Evolutionary conservation across 2,329 filamentous ascomycete species (phyloP).

Genomic region (Teratosphaeria zuluensis): DNA sequence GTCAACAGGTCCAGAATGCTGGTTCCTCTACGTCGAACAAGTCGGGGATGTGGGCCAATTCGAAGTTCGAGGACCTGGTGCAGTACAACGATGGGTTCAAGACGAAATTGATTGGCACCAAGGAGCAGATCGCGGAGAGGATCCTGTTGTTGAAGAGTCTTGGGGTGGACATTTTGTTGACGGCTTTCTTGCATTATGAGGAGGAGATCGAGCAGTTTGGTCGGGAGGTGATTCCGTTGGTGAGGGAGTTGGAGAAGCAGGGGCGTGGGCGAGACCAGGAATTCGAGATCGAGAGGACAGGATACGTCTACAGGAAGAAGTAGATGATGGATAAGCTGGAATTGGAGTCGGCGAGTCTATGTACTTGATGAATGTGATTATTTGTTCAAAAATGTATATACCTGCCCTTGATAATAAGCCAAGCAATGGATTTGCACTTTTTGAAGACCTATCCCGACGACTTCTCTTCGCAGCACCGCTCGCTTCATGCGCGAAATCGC

Average conservation of each 20-base stretch:
- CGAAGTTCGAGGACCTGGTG: conserved; percentile 43
- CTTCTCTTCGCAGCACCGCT: too few relatives aligned
- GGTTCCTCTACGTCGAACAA: conserved; percentile 39
- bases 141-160: conserved; percentile 41
- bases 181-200: conserved; percentile 44
- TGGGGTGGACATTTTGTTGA: conserved; percentile 35
- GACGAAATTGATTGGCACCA: conserved; percentile 45
- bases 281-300: conserved; percentile 39
- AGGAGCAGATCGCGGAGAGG: conserved; percentile 42
- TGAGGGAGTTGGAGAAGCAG: conserved; percentile 38
- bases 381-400: background rate
- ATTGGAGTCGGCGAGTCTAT: background rate
- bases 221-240: conserved; percentile 37
- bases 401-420: background rate
- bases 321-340: background rate
- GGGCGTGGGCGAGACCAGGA: conserved; percentile 39
- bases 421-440: too few relatives aligned
- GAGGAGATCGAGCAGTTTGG: conserved; percentile 44
- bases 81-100: conserved; percentile 50
- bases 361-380: background rate
- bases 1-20: conserved; percentile 41
- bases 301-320: conserved; percentile 36
- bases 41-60: conserved; percentile 45
- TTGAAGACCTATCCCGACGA: too few relatives aligned
- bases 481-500: too few relatives aligned